Evolutionary conservation across 805 yeast genomes (phyloP).

Genomic region (Ogataea zsoltii): DNA sequence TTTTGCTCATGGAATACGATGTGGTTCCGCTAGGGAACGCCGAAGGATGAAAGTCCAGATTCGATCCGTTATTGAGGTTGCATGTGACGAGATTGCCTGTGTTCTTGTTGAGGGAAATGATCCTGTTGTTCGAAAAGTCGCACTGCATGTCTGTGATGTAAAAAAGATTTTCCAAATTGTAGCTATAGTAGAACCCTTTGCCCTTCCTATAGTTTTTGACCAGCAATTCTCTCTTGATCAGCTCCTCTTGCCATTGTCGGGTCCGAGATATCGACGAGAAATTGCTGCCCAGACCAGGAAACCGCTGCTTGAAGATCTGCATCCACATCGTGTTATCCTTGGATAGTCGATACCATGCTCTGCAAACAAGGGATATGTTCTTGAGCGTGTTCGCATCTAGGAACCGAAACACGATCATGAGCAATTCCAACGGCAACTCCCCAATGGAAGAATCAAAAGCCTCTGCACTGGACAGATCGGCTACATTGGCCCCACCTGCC

Average conservation of each 20-base stretch:
- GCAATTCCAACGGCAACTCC: conserved; percentile 48
- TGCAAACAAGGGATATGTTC: conserved; percentile 46
- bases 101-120: conserved; percentile 27
- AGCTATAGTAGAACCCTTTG: conserved; percentile 26
- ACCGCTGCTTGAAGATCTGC: conserved; percentile 42
- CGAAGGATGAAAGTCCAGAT: conserved; percentile 22
- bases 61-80: conserved; percentile 26
- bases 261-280: conserved; percentile 50
- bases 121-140: conserved; percentile 29
- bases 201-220: conserved; percentile 42
- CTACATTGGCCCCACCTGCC: neutral
- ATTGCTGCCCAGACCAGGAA: conserved; percentile 32
- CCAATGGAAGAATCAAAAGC: conserved; percentile 3
- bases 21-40: conserved; percentile 34
- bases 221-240: conserved; percentile 39
- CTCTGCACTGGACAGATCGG: neutral
- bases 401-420: conserved; percentile 45
- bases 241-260: conserved; percentile 47
- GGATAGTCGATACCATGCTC: conserved; percentile 46
- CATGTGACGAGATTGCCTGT: conserved; percentile 28
- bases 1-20: conserved; percentile 29
- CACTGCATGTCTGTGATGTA: conserved; percentile 28
- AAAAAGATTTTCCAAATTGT: conserved; percentile 17
- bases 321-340: conserved; percentile 50
- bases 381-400: conserved; percentile 47